These are phyloP conservation scores for Eucalyptus pumila DNA, from an alignment of 345 rosid species.

Conservation along the genomic window DNA sequence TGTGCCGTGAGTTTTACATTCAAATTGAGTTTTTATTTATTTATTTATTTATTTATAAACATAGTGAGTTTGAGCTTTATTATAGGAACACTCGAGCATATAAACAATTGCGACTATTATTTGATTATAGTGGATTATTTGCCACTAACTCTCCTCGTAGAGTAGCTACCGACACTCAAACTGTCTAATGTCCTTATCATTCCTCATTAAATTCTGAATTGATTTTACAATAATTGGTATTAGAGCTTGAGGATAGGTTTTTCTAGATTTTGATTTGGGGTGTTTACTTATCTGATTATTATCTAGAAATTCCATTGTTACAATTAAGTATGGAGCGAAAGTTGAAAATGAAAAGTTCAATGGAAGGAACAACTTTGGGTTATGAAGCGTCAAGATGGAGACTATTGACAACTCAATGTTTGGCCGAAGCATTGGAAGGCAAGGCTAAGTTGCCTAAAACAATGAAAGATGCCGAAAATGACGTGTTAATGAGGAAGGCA, in stretches of 20 bases:
- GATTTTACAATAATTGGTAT: neutral
- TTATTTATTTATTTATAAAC: no score
- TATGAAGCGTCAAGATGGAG: neutral
- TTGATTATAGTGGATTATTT: neutral
- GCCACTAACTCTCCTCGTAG: accelerated
- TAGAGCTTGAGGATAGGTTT: neutral
- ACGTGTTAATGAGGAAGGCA: neutral
- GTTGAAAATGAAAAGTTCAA: neutral
- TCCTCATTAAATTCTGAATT: neutral
- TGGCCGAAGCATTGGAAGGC: neutral
- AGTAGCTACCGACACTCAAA: no score
- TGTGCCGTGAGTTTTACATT: neutral
- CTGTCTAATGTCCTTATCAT: neutral
- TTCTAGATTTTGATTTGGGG: neutral
- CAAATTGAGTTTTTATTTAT: neutral
- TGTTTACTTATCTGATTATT: neutral
- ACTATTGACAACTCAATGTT: neutral
- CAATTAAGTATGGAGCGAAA: neutral
- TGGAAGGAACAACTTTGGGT: neutral
- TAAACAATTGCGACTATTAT: no score
- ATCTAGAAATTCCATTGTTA: no score
- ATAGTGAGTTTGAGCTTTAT: neutral
- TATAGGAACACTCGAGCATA: neutral
- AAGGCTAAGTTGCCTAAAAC: neutral
- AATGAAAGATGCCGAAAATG: neutral